A percentile compares a stretch with the other conserved stretches of the same genome.
These are phyloP conservation scores for Fragaria vesca DNA, from an alignment of 306 rosid genomes.

Conservation along the genomic window DNA sequence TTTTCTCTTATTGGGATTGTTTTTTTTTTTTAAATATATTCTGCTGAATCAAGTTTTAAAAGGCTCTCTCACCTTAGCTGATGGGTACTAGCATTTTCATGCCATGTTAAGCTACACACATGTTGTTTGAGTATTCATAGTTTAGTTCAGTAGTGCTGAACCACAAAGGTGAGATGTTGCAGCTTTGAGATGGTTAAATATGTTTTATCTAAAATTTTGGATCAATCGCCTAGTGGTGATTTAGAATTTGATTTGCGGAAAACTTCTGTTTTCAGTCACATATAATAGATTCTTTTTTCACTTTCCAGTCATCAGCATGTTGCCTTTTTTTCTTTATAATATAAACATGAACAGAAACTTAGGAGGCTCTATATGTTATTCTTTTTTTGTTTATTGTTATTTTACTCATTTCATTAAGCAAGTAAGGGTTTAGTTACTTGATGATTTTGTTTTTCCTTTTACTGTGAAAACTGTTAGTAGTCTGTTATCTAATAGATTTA, in stretches of 20 bases:
- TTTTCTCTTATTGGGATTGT: neutral
- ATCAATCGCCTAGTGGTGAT: neutral
- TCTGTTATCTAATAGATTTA: neutral
- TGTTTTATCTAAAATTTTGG: neutral
- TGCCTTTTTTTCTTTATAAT: neutral
- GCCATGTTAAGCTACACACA: neutral
- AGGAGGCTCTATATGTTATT: neutral
- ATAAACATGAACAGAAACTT: neutral
- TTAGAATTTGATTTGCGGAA: neutral
- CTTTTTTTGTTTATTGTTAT: neutral
- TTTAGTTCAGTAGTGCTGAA: neutral
- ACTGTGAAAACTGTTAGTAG: neutral
- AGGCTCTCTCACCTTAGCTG: neutral
- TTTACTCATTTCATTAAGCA: neutral
- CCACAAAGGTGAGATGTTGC: neutral
- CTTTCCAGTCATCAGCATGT: neutral
- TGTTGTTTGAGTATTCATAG: neutral
- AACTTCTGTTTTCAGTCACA: neutral
- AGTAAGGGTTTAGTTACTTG: neutral
- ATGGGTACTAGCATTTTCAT: neutral
- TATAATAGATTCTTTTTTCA: neutral
- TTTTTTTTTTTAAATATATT: too few relatives aligned
- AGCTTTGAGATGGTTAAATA: neutral
- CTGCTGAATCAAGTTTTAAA: conserved; percentile 1
- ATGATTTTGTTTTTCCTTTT: too few relatives aligned